Base-by-base conservation (phyloP, 1,284 basidiomycete genomes). In the Ceratobasidium sp. region DNA sequence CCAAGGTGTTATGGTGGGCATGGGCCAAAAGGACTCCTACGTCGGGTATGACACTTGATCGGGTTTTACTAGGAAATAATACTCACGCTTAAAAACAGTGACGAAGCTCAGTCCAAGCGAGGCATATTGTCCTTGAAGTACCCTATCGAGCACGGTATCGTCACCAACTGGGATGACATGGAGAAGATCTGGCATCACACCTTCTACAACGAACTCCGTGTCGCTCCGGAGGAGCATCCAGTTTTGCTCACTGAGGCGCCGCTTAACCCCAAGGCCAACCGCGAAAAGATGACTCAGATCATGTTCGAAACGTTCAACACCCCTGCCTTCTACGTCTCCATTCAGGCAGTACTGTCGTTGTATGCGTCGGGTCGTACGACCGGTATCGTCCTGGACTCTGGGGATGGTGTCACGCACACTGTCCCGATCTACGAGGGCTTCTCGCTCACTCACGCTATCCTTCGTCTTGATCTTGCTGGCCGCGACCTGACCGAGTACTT, bases 251-350 rank as follows among this genome's bases (percentile, higher is more conserved):
- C 88, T 80, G 88, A 89, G 83, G 88, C 88, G 87, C 95, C 86
- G 14, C 89, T 96, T 79, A 97, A 96, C 88, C 95, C 95, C 80
- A 97, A 96, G 88, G 92, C 92, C 77, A 96, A 97, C 88, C 88
- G 95, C 82, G 95, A 97, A 87, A 96, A 96, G 89, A 96, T 96
- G 94, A 96, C 94, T 77, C 94, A 96, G 86, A 96, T 96, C 88
- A 96, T 96, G 93, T 97, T 97, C 84, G 95, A 97, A 88, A 97
- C 95, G 59, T 97, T 97, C 90, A 97, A 96, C 85, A 90, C 90
- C 4, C 95, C 95, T 73, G 95, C 95, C 19, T 96, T 97, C 88
- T 96, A 96, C 87, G 94, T 96, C 79, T 89, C 93, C 75, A 96
- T 96, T 84, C 95, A 97, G 86, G 95, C 95, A 83, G 95, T 96